phyloP scores from a whole-genome alignment of 2,329 filamentous ascomycete genomes.

The Colletotrichum sp. region DNA sequence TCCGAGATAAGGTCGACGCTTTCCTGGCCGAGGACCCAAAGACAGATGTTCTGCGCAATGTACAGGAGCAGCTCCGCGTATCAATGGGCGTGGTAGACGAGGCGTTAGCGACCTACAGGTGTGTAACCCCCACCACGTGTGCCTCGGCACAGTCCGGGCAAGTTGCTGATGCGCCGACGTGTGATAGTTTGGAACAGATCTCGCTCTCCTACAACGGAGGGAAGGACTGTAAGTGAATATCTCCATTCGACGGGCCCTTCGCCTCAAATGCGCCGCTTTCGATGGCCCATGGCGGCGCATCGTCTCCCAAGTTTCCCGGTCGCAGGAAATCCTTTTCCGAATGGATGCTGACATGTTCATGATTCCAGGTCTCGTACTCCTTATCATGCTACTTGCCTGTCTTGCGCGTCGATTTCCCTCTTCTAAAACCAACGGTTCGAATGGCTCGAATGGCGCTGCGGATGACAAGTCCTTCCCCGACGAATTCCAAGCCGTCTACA shows the following conservation, averaged over 20 bases:
- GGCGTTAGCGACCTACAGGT: slow-evolving; percentile 79
- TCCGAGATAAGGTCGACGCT: slow-evolving; percentile 64
- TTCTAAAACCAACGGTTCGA: slow-evolving; percentile 19
- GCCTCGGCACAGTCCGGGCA: background rate
- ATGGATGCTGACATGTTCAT: background rate
- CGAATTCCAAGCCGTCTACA: slow-evolving; percentile 82
- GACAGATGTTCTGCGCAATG: slow-evolving; percentile 61
- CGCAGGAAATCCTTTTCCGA: background rate
- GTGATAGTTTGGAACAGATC: slow-evolving; percentile 72
- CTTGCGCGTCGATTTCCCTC: slow-evolving; percentile 45
- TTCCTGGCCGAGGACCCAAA: slow-evolving; percentile 69
- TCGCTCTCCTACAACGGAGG: slow-evolving; percentile 97
- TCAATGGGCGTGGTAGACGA: slow-evolving; percentile 77
- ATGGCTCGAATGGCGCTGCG: slow-evolving; percentile 12
- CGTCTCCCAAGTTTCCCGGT: background rate
- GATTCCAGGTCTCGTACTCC: slow-evolving; percentile 70
- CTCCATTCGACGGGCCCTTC: background rate
- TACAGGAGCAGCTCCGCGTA: slow-evolving; percentile 77
- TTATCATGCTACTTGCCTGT: slow-evolving; percentile 82
- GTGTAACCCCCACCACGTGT: slow-evolving; percentile 33
- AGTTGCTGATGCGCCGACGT: background rate
- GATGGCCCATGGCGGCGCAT: background rate
- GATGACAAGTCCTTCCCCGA: slow-evolving; percentile 36
- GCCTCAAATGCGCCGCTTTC: background rate
- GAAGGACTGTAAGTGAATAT: slow-evolving; percentile 73